Evolutionary conservation across 129 eudicot species (phyloP), one percentile per base, ranked within the genome.

Genomic region (Lactuca saligna): DNA sequence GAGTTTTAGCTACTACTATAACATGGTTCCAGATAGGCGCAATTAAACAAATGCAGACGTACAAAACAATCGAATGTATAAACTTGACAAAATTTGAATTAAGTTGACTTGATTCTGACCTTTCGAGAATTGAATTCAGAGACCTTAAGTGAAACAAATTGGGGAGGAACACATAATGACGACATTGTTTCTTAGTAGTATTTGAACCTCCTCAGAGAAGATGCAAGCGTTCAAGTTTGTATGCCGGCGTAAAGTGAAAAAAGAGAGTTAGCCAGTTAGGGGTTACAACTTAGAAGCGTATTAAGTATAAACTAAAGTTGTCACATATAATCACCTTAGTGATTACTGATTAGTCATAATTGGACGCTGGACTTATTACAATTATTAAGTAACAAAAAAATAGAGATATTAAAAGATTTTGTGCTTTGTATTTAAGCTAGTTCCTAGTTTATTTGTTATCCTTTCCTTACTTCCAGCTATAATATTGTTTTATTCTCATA

Each of bases 161-260:
- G 75, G 38, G 63, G 54, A 75, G 56, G 68, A 68, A 38, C 46
- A 61, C 57, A 67, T 3, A 51, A 50, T 35, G 75, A 75, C 75
- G 75, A 75, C 75, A 75, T 74, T 65, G 66, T 17, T 54, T 46
- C 51, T 46, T 46, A 46, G 11, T 11, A 46, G 51, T 46, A 46
- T 12, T 46, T 11, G 51, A 12, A 46, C 51, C 15, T 46, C 5
- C 51, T 11, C 5, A 3, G 51, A 46, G 4, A 5, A 37, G 35
- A 39, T 3, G 46, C 44, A 31, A 66, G 13, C 33, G 9, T 49
- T 13, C 10, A 17, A 41, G 61, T 25, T 12, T 57, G 74, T 16
- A 41, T 38, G 46, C 50, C 39, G 68, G 68, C 67, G 67, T 39
- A 57, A 42, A 42, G 51, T 4, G 12, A 46, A 46, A 10, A 46